Evolutionary conservation across 768 basidiomycete species (phyloP), one percentile per base, ranked within the genome.

Genomic region (Collybia sordida): DNA sequence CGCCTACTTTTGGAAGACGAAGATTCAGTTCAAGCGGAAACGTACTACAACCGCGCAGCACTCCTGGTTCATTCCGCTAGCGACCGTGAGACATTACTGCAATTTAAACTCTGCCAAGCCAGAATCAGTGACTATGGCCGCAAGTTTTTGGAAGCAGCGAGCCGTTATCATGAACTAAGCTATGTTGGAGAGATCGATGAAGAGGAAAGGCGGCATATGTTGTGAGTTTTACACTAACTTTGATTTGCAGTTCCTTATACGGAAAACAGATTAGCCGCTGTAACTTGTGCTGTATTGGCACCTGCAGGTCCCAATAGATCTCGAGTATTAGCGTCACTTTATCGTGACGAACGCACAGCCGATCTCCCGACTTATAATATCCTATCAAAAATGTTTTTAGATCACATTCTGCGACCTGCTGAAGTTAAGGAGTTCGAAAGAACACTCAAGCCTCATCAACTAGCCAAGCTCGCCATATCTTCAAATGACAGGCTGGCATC

Each of bases 261-360:
- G 6, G 56, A 61, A 45, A 27, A 15, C 35, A 96, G 93, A 31
- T 76, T 85, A 46, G 90, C 94, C 31, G 94, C 97, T 8, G 93
- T 98, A 27, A 95, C 92, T 1, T 98, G 96, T 64, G 94, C 93
- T 17, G 93, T 99, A 50, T 82, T 99, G 14, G 97, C 95, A 9
- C 96, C 97, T 12, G 94, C 97, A 39, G 97, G 97, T 0, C 97
- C 97, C 6, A 93, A 93, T 65, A 87, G 97, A 31, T 97, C 95
- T 35, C 86, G 97, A 25, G 79, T 97, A 12, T 80, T 99, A 48
- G 92, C 94, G 6, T 87, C 96, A 22, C 78, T 99, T 42, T 95
- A 92, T 64, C 82, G 97, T 42, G 97, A 99, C 64, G 97, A 98
- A 63, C 86, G 97, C 34, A 86, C 92, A 0, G 61, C 77, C 22